Base-by-base conservation (phyloP, 805 yeast species). In the Hanseniaspora pseudoguilliermondii region DNA sequence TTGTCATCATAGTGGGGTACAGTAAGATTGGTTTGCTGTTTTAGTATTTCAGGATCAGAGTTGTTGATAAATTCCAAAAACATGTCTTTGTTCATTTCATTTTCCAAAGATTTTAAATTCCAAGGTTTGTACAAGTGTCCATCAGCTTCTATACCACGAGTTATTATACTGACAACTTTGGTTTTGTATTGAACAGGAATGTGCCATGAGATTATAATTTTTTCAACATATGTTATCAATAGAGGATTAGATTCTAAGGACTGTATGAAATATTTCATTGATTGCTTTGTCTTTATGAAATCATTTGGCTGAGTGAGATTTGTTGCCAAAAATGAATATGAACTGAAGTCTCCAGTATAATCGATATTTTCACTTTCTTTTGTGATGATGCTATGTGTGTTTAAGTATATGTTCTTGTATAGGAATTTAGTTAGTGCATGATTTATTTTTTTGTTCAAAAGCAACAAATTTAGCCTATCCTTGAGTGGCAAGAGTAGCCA, bases 401-500 rank as follows among this genome's bases (percentile, higher is more conserved):
- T 55, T 27, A 55, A 21, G 23, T 43, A 55, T 10, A 55, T 42
- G 29, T 55, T 55, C 41, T 44, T 44, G 29, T 55, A 55, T 15
- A 55, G 20, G 16, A 13, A 27, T 16, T 34, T 29, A 11, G 27
- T 44, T 7, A 49, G 47, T 4, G 21, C n/a, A 15, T 23, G 11
- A n/a, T 55, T 43, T 23, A 20, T 35, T 39, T 43, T 15, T 40
- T 49, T 49, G 34, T 49, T 49, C 9, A 49, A 6, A 9, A 40
- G 20, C 8, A 46, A 16, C 18, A 55, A 15, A 7, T 21, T 21
- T 15, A 49, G 9, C 40, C 58, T 29, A 25, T 55, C 58, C n/a
- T 21, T 29, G 7, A 36, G 49, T 2, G 58, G 25, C 10, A 55
- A 7, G 7, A 21, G 29, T 2, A 21, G 35, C 58, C 58, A 55